Percentiles rank a stretch among this genome's conserved stretches.
Conservation (phyloP, 2,329 filamentous ascomycete genomes). For the Alternaria longipes region DNA sequence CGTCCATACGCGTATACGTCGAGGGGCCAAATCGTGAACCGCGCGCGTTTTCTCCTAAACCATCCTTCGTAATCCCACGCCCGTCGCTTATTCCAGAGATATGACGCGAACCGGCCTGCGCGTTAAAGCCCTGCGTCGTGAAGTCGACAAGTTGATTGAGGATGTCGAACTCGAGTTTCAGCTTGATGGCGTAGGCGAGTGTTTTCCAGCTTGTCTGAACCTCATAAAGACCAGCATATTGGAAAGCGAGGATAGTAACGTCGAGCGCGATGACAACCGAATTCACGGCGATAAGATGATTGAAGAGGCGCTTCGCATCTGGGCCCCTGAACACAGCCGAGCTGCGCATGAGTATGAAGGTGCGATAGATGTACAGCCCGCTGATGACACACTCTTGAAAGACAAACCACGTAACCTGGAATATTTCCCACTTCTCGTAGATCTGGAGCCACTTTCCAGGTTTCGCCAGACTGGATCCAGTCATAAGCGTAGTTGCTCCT, state of each 20-base stretch:
- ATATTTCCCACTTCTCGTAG: constrained; percentile 46
- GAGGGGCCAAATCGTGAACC: constrained; percentile 8
- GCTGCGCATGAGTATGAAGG: constrained; percentile 52
- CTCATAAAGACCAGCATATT: constrained; percentile 46
- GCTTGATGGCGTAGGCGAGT: constrained; percentile 55
- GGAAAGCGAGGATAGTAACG: constrained; percentile 50
- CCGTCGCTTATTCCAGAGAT: not conserved
- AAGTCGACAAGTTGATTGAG: constrained; percentile 52
- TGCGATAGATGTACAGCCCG: constrained; percentile 62
- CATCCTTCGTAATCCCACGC: not conserved
- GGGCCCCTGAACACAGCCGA: constrained; percentile 16
- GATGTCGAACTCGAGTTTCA: constrained; percentile 64
- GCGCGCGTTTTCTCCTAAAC: not conserved
- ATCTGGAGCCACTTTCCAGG: constrained; percentile 16
- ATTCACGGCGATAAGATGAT: constrained; percentile 51
- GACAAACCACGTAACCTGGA: constrained; percentile 53
- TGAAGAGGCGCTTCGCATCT: constrained; percentile 25
- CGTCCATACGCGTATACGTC: constrained; percentile 29
- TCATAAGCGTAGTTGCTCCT: constrained; percentile 63
- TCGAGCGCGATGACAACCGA: constrained; percentile 53
- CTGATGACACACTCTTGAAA: constrained; percentile 49
- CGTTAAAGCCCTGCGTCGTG: constrained; percentile 19
- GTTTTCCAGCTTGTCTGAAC: constrained; percentile 47
- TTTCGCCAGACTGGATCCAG: constrained; percentile 53
- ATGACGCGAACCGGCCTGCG: not conserved